A percentile compares a stretch with the other conserved stretches of the same genome.
Evolutionary conservation across 2,329 filamentous ascomycete genomes (phyloP).

Genomic region (Aplosporella prunicola): DNA sequence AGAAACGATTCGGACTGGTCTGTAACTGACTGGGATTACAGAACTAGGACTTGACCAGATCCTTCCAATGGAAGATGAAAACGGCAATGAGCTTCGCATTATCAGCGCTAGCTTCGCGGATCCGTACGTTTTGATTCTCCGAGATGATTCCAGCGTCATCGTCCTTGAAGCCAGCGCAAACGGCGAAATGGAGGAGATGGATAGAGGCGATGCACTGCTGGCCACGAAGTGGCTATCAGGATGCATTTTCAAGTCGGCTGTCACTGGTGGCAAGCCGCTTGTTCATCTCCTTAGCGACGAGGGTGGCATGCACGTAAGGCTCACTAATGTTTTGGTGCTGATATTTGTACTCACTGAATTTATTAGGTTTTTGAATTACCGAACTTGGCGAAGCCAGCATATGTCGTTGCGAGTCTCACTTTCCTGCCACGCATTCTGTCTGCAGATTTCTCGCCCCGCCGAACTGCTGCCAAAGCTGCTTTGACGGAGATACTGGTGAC

Average conservation of each 20-base stretch:
- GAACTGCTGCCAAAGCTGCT: conserved; percentile 61
- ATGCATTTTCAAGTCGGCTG: conserved; percentile 66
- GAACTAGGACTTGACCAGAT: conserved; percentile 86
- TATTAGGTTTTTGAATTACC: conserved; percentile 65
- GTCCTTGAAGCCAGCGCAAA: conserved; percentile 70
- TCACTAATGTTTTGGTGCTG: not conserved
- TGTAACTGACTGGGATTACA: too few species aligned
- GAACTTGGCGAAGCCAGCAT: conserved; percentile 61
- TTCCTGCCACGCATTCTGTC: conserved; percentile 71
- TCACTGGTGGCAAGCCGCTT: conserved; percentile 45
- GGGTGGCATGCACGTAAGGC: conserved; percentile 64
- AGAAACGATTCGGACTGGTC: too few species aligned
- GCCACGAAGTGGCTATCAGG: conserved; percentile 71
- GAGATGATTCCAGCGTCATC: conserved; percentile 73
- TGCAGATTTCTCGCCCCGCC: conserved; percentile 57
- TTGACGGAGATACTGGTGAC: conserved; percentile 74
- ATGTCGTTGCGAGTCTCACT: conserved; percentile 64
- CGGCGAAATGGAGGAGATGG: conserved; percentile 77
- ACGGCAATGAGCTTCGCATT: conserved; percentile 70
- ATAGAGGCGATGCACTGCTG: conserved; percentile 50
- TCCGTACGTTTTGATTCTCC: conserved; percentile 71
- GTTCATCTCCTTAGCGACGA: conserved; percentile 68
- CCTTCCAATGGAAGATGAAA: conserved; percentile 83
- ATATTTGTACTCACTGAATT: not conserved
- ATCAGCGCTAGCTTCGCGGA: conserved; percentile 77